Evolutionary conservation across 2,329 filamentous ascomycete genomes (phyloP), one percentile per base, ranked within the genome.

Genomic region (Hymenoscyphus occultus): DNA sequence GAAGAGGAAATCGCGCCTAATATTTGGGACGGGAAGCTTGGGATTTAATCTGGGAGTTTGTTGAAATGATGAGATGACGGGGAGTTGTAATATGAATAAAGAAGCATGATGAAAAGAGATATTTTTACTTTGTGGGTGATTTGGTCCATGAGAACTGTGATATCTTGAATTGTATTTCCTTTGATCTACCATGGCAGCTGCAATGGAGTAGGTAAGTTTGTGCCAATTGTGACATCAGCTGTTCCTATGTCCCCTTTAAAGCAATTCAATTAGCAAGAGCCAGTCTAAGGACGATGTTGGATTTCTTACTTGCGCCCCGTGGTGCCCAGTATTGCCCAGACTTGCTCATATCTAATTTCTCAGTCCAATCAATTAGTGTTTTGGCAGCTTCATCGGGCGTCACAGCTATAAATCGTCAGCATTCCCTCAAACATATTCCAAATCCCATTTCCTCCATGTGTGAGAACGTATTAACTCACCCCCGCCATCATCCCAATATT

Each of bases 251-350:
- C 88, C 65, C 85, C 87, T 78, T 63, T 5, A 13, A 39, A n/a
- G n/a, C 35, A 40, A 42, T 62, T 62, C 45, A 35, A 56, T 56
- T 31, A 40, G 32, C 54, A 57, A 16, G 16, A n/a, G 5, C 22
- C 31, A 1, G n/a, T 19, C 3, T 10, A 19, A 22, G 32, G n/a
- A 62, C 3, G 14, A 14, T 7, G 6, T 32, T 16, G 5, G 45
- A 13, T 35, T 4, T 48, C 84, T 78, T 78, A 89, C 87, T 78
- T 64, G 89, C 83, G 69, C 89, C 90, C 69, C 88, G 80, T 1
- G 89, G 90, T 40, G 89, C 90, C 90, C 89, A 92, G 71, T 85
- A 91, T 76, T 90, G 79, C 7, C 89, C 90, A 5, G 87, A 88
- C 76, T 87, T 88, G 70, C 78, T 80, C 35, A 91, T 84, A 71